phyloP scores from a whole-genome alignment of 768 basidiomycete species.

The Pulveroboletus frians region DNA sequence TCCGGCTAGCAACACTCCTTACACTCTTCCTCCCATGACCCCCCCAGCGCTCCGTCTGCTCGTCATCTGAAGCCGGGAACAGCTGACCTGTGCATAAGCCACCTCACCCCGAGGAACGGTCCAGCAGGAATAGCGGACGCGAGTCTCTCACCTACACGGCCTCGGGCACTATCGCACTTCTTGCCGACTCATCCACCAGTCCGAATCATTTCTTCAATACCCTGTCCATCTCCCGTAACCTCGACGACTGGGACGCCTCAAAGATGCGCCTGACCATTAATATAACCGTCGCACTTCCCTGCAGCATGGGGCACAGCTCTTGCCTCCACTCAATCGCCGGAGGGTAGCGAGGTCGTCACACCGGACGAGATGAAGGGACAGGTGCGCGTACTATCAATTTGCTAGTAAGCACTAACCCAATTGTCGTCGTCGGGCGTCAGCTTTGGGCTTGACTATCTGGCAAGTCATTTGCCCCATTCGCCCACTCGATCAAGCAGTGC shows the following conservation, averaged over 20 bases:
- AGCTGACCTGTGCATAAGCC: not conserved
- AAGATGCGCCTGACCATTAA: slow-evolving; percentile 15
- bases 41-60: slow-evolving; percentile 3
- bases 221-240: not conserved
- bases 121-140: slow-evolving; percentile 1
- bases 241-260: slow-evolving; percentile 3
- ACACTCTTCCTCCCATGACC: slow-evolving; percentile 25
- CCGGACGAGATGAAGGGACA: not conserved
- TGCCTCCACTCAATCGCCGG: slow-evolving; percentile 25
- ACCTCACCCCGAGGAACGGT: slow-evolving; percentile 3
- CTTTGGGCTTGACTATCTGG: slow-evolving; percentile 2
- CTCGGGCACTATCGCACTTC: slow-evolving; percentile 8
- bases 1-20: slow-evolving; percentile 27
- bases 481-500: slow-evolving; percentile 21
- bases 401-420: slow-evolving; percentile 1
- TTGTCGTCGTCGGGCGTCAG: not conserved
- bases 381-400: slow-evolving; percentile 11
- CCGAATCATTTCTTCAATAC: slow-evolving; percentile 2
- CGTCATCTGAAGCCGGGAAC: slow-evolving; percentile 8
- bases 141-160: not conserved
- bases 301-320: slow-evolving; percentile 12
- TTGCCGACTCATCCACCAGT: not conserved
- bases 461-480: slow-evolving; percentile 4
- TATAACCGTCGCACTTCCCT: slow-evolving; percentile 18
- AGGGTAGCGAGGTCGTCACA: not conserved